A percentile compares a stretch with the other conserved stretches of the same genome.
phyloP scores from a whole-genome alignment of 179 eudicot genomes.

The Nepenthes alata region DNA sequence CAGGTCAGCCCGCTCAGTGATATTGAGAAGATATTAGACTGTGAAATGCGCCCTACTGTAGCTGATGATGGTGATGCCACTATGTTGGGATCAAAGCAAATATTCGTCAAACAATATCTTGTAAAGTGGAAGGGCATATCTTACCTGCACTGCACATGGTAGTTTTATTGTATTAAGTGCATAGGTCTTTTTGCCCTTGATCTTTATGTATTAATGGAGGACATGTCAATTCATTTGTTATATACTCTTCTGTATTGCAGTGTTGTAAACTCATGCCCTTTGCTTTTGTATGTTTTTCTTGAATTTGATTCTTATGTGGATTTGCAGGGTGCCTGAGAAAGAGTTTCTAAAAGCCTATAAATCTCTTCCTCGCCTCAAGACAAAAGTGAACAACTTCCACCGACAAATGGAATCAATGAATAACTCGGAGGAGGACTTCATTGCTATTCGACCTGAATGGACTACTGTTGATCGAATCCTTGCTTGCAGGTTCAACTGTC shows the following conservation, averaged over 20 bases:
- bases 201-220: constrained; percentile 1
- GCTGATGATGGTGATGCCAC: constrained; percentile 61
- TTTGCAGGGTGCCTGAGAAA: constrained; percentile 76
- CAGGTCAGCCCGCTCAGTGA: constrained; percentile 88
- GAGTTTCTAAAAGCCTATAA: constrained; percentile 80
- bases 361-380: constrained; percentile 72
- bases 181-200: constrained; percentile 3
- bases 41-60: constrained; percentile 65
- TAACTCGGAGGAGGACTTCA: constrained; percentile 66
- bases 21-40: constrained; percentile 86
- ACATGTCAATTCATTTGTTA: background rate
- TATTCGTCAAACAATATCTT: constrained; percentile 75
- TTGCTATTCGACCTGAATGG: constrained; percentile 90
- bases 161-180: constrained; percentile 10
- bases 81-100: constrained; percentile 59
- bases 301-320: too few species aligned
- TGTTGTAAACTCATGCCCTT: background rate
- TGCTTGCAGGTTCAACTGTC: constrained; percentile 63
- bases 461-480: constrained; percentile 92
- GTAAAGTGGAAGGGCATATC: constrained; percentile 96
- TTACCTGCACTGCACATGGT: constrained; percentile 97
- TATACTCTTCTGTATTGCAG: background rate
- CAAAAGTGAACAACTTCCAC: constrained; percentile 81
- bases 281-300: background rate
- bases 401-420: constrained; percentile 47